Evolutionary conservation across 495 filamentous ascomycete genomes (phyloP).

Genomic region (Penicillium daleae): DNA sequence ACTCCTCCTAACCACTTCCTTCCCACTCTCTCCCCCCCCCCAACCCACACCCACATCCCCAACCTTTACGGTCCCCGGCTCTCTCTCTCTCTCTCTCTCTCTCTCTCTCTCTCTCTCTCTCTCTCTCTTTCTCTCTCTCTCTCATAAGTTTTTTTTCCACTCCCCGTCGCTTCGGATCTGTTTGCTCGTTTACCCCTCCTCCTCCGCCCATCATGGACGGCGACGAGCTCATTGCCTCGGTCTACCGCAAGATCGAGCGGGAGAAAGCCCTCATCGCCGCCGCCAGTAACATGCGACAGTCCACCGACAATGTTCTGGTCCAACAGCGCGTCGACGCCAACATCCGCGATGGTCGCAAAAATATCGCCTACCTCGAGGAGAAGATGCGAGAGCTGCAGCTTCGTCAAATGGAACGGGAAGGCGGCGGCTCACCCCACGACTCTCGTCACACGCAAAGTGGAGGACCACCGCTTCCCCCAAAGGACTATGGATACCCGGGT

Average conservation of each 20-base stretch:
- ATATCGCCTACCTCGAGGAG: conserved; percentile 92
- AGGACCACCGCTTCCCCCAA: conserved; percentile 64
- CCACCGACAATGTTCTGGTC: conserved; percentile 88
- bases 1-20: conserved; percentile 1
- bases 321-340: conserved; percentile 86
- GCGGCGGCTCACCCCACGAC: conserved; percentile 44
- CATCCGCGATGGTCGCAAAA: conserved; percentile 89
- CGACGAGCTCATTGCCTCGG: conserved; percentile 82
- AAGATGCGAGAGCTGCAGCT: conserved; percentile 86
- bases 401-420: conserved; percentile 66
- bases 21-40: conserved; percentile 8
- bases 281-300: conserved; percentile 91
- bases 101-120: conserved; percentile 5
- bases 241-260: conserved; percentile 96
- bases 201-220: conserved; percentile 49
- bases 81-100: conserved; percentile 7
- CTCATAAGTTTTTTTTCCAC: conserved; percentile 15
- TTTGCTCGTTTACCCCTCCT: conserved; percentile 8
- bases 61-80: not conserved
- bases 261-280: conserved; percentile 95
- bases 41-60: not conserved
- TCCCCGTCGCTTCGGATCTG: conserved; percentile 4
- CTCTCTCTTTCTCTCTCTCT: conserved; percentile 9
- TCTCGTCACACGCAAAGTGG: conserved; percentile 37
- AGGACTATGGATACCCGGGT: conserved; percentile 60